Conservation (phyloP, 1,284 basidiomycete genomes). For the Marasmius fiardii region DNA sequence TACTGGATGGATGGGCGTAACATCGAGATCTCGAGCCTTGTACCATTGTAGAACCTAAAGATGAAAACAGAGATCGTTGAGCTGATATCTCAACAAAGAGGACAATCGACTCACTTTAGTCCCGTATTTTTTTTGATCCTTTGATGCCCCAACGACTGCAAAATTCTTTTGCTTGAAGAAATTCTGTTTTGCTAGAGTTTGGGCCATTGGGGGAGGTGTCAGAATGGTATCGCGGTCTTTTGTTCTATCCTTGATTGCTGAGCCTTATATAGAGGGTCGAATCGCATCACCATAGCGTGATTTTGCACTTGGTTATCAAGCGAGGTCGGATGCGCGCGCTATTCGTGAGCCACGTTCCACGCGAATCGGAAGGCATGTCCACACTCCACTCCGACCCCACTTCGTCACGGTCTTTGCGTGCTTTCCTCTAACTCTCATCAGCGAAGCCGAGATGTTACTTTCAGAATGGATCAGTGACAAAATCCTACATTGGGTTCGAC, state of each 20-base stretch:
- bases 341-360: too few species aligned
- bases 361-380: neutral
- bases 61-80: neutral
- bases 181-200: slow-evolving; percentile 40
- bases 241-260: neutral
- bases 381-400: too few species aligned
- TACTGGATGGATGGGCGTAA: slow-evolving; percentile 72
- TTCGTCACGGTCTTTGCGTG: too few species aligned
- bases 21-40: slow-evolving; percentile 51
- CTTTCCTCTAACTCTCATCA: too few species aligned
- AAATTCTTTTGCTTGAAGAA: slow-evolving; percentile 64
- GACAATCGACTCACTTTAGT: slow-evolving; percentile 52
- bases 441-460: neutral
- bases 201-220: neutral
- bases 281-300: neutral
- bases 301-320: neutral
- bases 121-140: slow-evolving; percentile 71
- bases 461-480: slow-evolving; percentile 7
- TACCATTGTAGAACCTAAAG: slow-evolving; percentile 75
- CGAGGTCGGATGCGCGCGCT: neutral
- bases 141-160: slow-evolving; percentile 79
- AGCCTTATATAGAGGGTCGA: neutral
- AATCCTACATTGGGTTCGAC: slow-evolving; percentile 29
- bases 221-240: neutral
- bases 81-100: neutral